These are phyloP conservation scores for Penicillium diatomitis DNA, from an alignment of 495 filamentous ascomycete genomes.

Conservation along the genomic window DNA sequence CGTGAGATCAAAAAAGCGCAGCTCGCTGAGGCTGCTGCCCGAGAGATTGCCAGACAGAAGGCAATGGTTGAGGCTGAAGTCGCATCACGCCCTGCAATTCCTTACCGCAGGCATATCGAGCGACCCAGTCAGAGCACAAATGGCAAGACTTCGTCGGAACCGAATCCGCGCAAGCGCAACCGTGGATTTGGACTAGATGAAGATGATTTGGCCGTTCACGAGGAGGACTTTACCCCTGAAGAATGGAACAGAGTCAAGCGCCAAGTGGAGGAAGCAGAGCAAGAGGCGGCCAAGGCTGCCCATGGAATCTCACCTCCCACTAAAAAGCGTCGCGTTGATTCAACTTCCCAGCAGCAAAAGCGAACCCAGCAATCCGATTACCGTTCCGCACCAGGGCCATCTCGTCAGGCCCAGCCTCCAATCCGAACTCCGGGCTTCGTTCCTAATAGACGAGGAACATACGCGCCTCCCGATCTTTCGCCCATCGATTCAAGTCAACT, in stretches of 20 bases:
- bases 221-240: not conserved
- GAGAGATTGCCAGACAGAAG: too few relatives aligned
- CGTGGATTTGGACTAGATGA: not conserved
- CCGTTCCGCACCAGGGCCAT: not conserved
- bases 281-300: constrained; percentile 15
- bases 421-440: constrained; percentile 1
- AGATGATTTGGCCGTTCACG: not conserved
- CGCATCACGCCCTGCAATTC: too few relatives aligned
- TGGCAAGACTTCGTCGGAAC: not conserved
- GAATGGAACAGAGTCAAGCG: not conserved
- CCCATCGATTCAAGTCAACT: constrained; percentile 5
- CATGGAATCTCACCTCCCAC: not conserved
- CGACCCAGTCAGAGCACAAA: not conserved
- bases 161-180: not conserved
- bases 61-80: too few relatives aligned
- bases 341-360: not conserved
- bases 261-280: not conserved
- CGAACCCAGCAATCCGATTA: not conserved
- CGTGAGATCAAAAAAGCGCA: not conserved
- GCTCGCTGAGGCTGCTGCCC: not conserved
- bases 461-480: not conserved
- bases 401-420: not conserved
- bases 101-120: not conserved
- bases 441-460: constrained; percentile 3
- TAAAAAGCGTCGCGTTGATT: constrained; percentile 4